These are phyloP conservation scores for Bassia scoparia DNA, from an alignment of 148 eudicot species.

Conservation along the genomic window DNA sequence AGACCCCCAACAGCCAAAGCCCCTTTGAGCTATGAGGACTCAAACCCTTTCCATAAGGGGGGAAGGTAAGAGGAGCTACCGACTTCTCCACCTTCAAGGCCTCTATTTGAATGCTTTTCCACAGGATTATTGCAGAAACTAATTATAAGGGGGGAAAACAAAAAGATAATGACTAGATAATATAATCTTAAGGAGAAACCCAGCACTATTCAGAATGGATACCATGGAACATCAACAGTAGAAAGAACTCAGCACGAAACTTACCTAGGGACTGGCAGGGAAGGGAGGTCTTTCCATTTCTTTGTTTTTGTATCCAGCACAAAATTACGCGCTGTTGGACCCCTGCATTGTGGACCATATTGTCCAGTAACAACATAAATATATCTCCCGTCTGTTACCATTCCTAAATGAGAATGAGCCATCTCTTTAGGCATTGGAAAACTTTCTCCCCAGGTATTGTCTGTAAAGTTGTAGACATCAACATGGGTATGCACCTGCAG, in stretches of 20 bases:
- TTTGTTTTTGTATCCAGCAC: slow-evolving; percentile 80
- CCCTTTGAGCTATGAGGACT: no score
- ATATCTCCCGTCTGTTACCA: slow-evolving; percentile 96
- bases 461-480: slow-evolving; percentile 83
- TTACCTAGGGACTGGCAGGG: slow-evolving; percentile 92
- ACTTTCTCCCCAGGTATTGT: slow-evolving; percentile 86
- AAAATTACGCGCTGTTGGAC: slow-evolving; percentile 79
- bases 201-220: background rate
- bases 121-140: no score
- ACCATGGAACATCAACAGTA: background rate
- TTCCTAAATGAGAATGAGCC: slow-evolving; percentile 99
- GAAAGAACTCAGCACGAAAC: slow-evolving; percentile 11
- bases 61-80: no score
- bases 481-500: slow-evolving; percentile 96
- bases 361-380: slow-evolving; percentile 92
- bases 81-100: no score
- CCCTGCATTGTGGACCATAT: slow-evolving; percentile 98
- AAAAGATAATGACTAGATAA: background rate
- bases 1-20: no score
- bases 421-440: slow-evolving; percentile 99
- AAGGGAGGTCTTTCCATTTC: slow-evolving; percentile 71
- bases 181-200: background rate
- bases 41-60: no score
- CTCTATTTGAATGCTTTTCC: no score
- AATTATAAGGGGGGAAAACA: no score